These are phyloP conservation scores for Fusarium sp. DNA, from an alignment of 2,329 filamentous ascomycete genomes.

Conservation along the genomic window DNA sequence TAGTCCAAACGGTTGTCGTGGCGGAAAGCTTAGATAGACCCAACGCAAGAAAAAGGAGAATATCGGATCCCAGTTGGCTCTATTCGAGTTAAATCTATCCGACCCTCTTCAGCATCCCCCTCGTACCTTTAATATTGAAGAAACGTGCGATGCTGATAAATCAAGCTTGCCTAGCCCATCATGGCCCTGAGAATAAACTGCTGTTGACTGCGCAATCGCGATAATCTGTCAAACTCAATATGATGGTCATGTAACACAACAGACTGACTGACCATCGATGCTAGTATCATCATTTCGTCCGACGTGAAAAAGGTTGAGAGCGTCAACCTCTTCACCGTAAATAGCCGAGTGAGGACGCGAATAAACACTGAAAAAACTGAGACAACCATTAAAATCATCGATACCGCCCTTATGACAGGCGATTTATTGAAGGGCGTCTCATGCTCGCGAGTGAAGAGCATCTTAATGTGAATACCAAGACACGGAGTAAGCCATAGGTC, in stretches of 20 bases:
- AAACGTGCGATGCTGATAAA: neutral
- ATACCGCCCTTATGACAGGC: conserved; percentile 16
- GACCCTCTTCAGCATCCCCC: rapidly evolving
- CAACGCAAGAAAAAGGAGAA: neutral
- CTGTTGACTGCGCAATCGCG: conserved; percentile 1
- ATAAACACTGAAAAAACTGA: conserved; percentile 9
- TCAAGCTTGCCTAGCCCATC: conserved; percentile 13
- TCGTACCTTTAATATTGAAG: conserved; percentile 5
- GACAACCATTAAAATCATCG: conserved; percentile 19
- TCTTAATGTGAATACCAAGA: neutral
- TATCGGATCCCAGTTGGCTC: conserved; percentile 12
- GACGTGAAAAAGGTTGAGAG: conserved; percentile 2
- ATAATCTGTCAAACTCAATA: neutral
- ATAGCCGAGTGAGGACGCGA: conserved; percentile 6
- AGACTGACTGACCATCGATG: neutral
- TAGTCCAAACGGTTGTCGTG: conserved; percentile 3
- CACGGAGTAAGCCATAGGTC: neutral
- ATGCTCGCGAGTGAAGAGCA: conserved; percentile 23
- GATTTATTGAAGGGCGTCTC: conserved; percentile 25
- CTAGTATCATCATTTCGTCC: conserved; percentile 12
- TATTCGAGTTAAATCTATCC: neutral
- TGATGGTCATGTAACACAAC: too few species aligned
- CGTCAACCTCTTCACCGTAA: neutral
- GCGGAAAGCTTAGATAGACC: conserved; percentile 12
- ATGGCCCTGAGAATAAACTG: neutral